phyloP scores from a whole-genome alignment of 176 grass and related monocot species.

The Triticum dicoccoides region DNA sequence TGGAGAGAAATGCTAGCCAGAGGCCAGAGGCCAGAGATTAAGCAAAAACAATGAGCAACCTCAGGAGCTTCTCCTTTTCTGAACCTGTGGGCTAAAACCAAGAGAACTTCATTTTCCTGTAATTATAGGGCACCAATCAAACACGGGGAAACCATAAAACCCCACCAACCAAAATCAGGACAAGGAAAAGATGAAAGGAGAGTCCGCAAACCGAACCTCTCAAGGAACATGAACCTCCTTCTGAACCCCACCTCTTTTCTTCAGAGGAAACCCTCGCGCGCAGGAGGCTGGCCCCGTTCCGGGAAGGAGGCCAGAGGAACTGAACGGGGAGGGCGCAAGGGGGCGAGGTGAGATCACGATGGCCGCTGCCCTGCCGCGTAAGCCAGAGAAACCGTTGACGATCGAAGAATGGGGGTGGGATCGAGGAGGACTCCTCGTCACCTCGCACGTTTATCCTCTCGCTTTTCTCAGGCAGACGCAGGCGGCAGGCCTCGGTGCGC shows the following conservation, averaged over 20 bases:
- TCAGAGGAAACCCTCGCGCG: background rate
- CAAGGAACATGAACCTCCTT: background rate
- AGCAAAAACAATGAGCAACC: background rate
- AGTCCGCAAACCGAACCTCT: background rate
- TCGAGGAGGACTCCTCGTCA: background rate
- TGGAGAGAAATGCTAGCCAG: background rate
- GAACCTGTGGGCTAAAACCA: background rate
- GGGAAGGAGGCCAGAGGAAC: background rate
- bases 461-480: background rate
- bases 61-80: background rate
- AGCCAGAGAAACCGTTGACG: slow-evolving; percentile 8
- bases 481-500: background rate
- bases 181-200: background rate
- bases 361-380: background rate
- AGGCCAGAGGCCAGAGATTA: background rate
- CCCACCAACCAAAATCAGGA: background rate
- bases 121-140: background rate
- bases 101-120: background rate
- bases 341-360: background rate
- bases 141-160: background rate
- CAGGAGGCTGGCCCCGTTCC: background rate
- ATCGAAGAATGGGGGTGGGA: background rate
- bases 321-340: background rate
- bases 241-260: background rate
- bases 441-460: background rate